Evolutionary conservation across 2,329 filamentous ascomycete species (phyloP).

Genomic region (Cryphonectria carpinicola): DNA sequence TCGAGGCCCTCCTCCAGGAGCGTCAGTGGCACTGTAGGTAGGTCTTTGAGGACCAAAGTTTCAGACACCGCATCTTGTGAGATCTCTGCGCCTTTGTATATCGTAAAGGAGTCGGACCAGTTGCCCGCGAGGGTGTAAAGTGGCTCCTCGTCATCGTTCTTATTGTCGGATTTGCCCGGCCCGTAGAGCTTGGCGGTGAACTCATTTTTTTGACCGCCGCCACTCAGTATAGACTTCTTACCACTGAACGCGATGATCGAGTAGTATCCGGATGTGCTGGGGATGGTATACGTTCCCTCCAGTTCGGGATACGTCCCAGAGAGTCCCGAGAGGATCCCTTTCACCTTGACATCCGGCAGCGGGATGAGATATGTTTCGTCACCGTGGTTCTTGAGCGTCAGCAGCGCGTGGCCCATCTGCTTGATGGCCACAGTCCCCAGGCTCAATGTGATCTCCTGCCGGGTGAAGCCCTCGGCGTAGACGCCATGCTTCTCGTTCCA

Average conservation of each 20-base stretch:
- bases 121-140: conserved; percentile 38
- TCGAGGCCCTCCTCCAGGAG: conserved; percentile 17
- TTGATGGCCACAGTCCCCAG: conserved; percentile 31
- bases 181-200: conserved; percentile 33
- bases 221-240: conserved; percentile 28
- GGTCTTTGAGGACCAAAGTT: conserved; percentile 16
- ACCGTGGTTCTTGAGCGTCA: conserved; percentile 40
- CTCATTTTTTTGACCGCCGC: conserved; percentile 31
- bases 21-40: conserved; percentile 19
- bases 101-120: conserved; percentile 34
- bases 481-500: conserved; percentile 35
- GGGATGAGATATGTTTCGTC: conserved; percentile 36
- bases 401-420: conserved; percentile 35
- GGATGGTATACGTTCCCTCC: conserved; percentile 35
- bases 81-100: conserved; percentile 27
- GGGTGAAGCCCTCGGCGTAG: conserved; percentile 34
- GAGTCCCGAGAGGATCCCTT: conserved; percentile 30
- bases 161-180: conserved; percentile 19
- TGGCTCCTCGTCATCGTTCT: conserved; percentile 2
- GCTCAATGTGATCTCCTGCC: conserved; percentile 35
- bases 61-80: conserved; percentile 17
- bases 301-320: conserved; percentile 33
- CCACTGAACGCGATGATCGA: conserved; percentile 34
- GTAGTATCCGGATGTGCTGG: conserved; percentile 35
- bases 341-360: conserved; percentile 34